Evolutionary conservation across 2,329 filamentous ascomycete species (phyloP), one percentile per base, ranked within the genome.

Genomic region (Cryphonectria nitschkei): DNA sequence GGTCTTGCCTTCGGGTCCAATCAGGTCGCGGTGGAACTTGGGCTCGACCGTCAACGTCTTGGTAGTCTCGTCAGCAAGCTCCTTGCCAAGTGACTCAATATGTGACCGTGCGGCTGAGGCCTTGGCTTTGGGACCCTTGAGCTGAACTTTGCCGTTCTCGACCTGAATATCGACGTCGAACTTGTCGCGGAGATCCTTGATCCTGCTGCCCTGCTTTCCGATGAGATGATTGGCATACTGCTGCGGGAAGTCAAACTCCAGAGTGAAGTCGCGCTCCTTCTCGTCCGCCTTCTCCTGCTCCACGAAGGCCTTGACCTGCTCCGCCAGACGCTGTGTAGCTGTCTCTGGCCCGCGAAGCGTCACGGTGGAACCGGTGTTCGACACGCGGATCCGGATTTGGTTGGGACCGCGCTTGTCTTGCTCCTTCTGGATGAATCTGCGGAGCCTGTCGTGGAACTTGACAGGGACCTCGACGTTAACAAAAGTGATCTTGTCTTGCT

Each of bases 121-220:
- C 86, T 98, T 98, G 66, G 94, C 93, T 83, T 97, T 93, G 65
- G 96, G 95, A 37, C 97, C 96, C 85, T 97, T 98, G 76, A 99
- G 89, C 81, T 97, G 94, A 65, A 98, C 94, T 82, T 95, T 95
- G 75, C 96, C 96, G 76, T 98, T 93, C 75, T 97, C 91, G 54
- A 98, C 92, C 81, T 98, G 94, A 73, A 99, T 91, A 71, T 91
- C 89, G 6, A 92, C 90, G 71, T 91, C 89, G 72, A 90, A 91
- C 74, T 87, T 87, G 73, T 92, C 90, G 63, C 89, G 86, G 52
- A 92, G 82, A 76, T 91, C 89, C 68, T 86, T 85, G 76, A 92
- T 90, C 77, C 90, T 87, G 80, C 88, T 89, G 26, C 89, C 90
- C 65, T 88, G 87, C 80, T 91, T 91, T 68, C 90, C 90, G 76